Evolutionary conservation across 2,329 filamentous ascomycete genomes (phyloP).

Genomic region (Talaromyces sp.): DNA sequence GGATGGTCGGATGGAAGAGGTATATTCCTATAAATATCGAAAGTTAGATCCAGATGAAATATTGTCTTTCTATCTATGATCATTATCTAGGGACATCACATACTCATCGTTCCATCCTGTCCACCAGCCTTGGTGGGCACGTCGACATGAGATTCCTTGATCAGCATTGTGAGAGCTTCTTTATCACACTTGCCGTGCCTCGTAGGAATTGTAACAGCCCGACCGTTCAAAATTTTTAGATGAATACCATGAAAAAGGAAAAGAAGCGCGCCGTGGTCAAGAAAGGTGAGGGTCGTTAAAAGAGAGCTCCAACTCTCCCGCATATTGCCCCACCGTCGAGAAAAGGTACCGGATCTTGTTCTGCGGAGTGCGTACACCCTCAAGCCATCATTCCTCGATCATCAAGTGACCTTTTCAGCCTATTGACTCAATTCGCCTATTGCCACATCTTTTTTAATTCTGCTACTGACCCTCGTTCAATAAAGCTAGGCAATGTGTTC

Average conservation of each 20-base stretch:
- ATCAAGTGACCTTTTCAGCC: not conserved
- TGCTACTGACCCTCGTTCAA: too few species aligned
- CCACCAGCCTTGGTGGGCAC: conserved; percentile 58
- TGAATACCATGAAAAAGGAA: not conserved
- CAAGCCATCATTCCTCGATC: not conserved
- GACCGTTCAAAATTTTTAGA: too few species aligned
- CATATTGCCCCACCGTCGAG: conserved; percentile 9
- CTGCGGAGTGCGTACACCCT: not conserved
- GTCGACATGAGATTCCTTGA: conserved; percentile 57
- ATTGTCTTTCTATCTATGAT: not conserved
- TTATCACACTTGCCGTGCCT: too few species aligned
- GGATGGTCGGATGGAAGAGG: conserved; percentile 79
- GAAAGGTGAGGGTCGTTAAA: conserved; percentile 1
- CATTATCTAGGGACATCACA: conserved; percentile 6
- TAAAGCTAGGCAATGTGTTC: too few species aligned
- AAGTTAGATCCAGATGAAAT: not conserved
- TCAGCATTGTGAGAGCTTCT: conserved; percentile 51
- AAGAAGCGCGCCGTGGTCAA: not conserved
- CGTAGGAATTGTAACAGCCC: too few species aligned
- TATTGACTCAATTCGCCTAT: not conserved
- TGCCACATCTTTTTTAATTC: not conserved
- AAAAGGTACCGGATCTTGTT: not conserved
- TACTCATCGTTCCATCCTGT: conserved; percentile 54
- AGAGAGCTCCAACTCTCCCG: conserved; percentile 14
- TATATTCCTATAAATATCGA: conserved; percentile 64